Conservation (phyloP, 371 early-diverging fungal species). For the Vairimorpha apis region DNA sequence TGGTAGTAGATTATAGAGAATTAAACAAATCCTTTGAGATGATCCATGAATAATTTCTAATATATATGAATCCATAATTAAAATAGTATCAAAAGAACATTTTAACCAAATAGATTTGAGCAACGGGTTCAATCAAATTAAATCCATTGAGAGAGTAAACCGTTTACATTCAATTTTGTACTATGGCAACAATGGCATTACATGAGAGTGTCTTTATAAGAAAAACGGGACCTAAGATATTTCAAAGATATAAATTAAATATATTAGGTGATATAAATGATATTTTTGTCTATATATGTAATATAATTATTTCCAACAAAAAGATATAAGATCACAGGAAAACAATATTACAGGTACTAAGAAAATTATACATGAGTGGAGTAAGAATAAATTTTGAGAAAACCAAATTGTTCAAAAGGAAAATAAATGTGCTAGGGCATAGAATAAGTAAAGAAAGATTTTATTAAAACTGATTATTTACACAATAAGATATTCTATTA, state of each 20-base stretch:
- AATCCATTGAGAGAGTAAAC: neutral
- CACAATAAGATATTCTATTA: neutral
- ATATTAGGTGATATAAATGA: neutral
- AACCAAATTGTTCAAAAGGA: slow-evolving; percentile 54
- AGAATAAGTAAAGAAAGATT: slow-evolving; percentile 41
- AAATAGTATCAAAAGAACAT: no score
- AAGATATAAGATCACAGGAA: slow-evolving; percentile 56
- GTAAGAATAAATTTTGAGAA: slow-evolving; percentile 62
- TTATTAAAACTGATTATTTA: neutral
- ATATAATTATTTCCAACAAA: slow-evolving; percentile 62
- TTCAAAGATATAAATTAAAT: slow-evolving; percentile 1
- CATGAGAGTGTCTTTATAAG: slow-evolving; percentile 6
- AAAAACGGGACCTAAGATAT: neutral
- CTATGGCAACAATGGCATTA: neutral
- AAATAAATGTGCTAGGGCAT: slow-evolving; percentile 61
- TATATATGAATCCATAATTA: neutral
- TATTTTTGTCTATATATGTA: slow-evolving; percentile 62
- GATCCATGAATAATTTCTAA: neutral
- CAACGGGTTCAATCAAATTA: neutral
- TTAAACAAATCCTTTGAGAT: slow-evolving; percentile 19
- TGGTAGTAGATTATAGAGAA: neutral
- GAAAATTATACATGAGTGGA: slow-evolving; percentile 45
- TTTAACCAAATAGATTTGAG: neutral
- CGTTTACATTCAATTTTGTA: neutral
- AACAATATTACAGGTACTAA: slow-evolving; percentile 59